phyloP scores from a whole-genome alignment of 169 alveolate species.

The Plasmodium malariae region DNA sequence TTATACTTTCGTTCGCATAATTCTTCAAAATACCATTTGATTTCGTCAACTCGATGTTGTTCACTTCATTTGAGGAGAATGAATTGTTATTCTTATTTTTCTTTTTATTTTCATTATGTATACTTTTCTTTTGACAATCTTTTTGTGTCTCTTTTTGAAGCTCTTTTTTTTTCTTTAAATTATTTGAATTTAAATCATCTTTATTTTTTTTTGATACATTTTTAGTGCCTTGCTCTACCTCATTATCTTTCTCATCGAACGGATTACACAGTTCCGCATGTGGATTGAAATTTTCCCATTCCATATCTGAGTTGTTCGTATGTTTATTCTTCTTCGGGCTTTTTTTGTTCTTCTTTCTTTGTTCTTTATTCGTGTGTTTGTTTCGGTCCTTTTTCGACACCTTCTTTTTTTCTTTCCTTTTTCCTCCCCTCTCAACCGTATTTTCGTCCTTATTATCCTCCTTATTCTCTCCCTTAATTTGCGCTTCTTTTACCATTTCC shows the following conservation, averaged over 20 bases:
- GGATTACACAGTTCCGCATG: conserved; percentile 24
- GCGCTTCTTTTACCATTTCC: background rate
- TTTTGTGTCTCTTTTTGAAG: background rate
- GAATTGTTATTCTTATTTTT: conserved; percentile 6
- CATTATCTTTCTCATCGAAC: background rate
- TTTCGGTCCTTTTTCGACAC: background rate
- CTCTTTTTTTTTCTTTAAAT: background rate
- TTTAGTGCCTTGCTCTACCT: background rate
- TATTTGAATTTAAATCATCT: conserved; percentile 8
- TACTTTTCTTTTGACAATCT: background rate
- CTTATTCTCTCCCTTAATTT: background rate
- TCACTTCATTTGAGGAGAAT: conserved; percentile 25
- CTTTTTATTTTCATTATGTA: background rate
- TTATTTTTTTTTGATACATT: background rate
- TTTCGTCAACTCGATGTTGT: background rate
- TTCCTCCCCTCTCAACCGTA: background rate
- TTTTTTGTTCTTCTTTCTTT: background rate
- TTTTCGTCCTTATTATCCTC: background rate
- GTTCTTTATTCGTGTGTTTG: conserved; percentile 11
- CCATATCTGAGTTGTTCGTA: conserved; percentile 39
- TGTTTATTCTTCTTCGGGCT: conserved; percentile 5
- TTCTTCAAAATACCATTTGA: conserved; percentile 4
- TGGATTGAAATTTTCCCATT: conserved; percentile 70
- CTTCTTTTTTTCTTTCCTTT: background rate
- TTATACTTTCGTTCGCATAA: background rate